Conservation (phyloP, 352 stramenopile species). For the Globisporangium irregulare region DNA sequence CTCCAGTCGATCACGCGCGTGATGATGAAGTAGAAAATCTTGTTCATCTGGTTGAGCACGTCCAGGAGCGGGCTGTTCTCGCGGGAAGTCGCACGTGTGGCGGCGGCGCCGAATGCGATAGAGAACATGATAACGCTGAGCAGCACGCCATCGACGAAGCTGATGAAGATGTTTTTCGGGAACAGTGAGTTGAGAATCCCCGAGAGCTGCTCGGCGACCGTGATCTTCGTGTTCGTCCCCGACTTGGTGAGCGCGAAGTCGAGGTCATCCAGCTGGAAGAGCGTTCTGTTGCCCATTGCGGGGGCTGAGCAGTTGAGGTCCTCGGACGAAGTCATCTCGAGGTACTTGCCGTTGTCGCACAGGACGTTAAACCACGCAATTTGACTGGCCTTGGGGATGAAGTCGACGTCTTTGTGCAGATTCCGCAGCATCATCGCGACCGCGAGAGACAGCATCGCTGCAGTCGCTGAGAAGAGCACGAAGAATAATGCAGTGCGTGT, state of each 20-base stretch:
- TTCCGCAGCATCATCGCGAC: conserved; percentile 42
- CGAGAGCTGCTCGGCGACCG: conserved; percentile 48
- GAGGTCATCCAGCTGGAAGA: conserved; percentile 49
- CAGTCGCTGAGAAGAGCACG: conserved; percentile 33
- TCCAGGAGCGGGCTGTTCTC: conserved; percentile 57
- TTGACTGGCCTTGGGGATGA: neutral
- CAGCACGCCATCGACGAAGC: conserved; percentile 48
- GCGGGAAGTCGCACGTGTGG: conserved; percentile 42
- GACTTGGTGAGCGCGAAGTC: conserved; percentile 17
- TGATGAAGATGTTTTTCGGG: conserved; percentile 54
- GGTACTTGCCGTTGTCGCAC: conserved; percentile 38
- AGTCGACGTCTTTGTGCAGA: conserved; percentile 23
- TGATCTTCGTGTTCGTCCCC: conserved; percentile 32
- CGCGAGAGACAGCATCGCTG: conserved; percentile 32
- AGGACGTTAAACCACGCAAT: conserved; percentile 23
- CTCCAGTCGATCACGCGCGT: conserved; percentile 62
- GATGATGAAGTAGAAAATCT: conserved; percentile 70
- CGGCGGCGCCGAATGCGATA: conserved; percentile 55
- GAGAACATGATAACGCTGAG: conserved; percentile 66
- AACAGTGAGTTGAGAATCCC: conserved; percentile 55
- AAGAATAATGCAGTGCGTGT: conserved; percentile 54
- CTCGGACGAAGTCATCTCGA: conserved; percentile 27
- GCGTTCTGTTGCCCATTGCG: conserved; percentile 23
- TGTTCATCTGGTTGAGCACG: conserved; percentile 65
- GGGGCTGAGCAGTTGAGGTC: conserved; percentile 23